These are phyloP conservation scores for Papiliotrema nemorosa DNA, from an alignment of 1,284 basidiomycete species.

Conservation along the genomic window DNA sequence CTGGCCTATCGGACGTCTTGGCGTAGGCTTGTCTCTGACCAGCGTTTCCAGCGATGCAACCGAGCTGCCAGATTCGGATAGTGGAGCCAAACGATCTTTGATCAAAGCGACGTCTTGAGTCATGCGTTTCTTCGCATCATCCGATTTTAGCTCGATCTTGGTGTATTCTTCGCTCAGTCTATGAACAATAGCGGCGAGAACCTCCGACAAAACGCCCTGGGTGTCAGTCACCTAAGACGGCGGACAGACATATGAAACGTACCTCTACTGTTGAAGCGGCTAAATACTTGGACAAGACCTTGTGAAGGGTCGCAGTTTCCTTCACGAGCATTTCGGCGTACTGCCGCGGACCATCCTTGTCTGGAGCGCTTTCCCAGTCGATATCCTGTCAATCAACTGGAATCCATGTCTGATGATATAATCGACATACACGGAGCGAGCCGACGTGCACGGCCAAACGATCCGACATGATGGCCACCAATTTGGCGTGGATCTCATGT, in stretches of 20 bases:
- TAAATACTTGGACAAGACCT: constrained; percentile 90
- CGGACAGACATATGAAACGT: constrained; percentile 29
- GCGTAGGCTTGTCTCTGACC: constrained; percentile 64
- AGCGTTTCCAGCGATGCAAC: constrained; percentile 70
- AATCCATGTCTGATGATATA: too few relatives aligned
- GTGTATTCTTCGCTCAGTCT: constrained; percentile 78
- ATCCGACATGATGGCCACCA: constrained; percentile 98
- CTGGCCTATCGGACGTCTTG: constrained; percentile 35
- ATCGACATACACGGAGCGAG: constrained; percentile 37
- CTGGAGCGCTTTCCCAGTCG: constrained; percentile 66
- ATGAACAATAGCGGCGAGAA: constrained; percentile 85
- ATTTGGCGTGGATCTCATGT: constrained; percentile 95
- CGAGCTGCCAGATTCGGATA: constrained; percentile 58
- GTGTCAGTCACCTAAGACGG: not conserved
- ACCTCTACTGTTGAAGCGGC: constrained; percentile 73
- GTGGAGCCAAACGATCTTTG: constrained; percentile 64
- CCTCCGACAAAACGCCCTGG: constrained; percentile 85
- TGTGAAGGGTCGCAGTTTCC: constrained; percentile 94
- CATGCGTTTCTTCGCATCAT: constrained; percentile 75
- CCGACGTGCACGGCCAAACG: constrained; percentile 75
- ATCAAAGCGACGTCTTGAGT: constrained; percentile 72
- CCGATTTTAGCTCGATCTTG: constrained; percentile 71
- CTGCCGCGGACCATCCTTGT: constrained; percentile 53
- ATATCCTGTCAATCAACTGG: constrained; percentile 56
- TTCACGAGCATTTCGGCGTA: constrained; percentile 92